Conservation (phyloP, 2,329 filamentous ascomycete species). For the Parafenestella ontariensis region DNA sequence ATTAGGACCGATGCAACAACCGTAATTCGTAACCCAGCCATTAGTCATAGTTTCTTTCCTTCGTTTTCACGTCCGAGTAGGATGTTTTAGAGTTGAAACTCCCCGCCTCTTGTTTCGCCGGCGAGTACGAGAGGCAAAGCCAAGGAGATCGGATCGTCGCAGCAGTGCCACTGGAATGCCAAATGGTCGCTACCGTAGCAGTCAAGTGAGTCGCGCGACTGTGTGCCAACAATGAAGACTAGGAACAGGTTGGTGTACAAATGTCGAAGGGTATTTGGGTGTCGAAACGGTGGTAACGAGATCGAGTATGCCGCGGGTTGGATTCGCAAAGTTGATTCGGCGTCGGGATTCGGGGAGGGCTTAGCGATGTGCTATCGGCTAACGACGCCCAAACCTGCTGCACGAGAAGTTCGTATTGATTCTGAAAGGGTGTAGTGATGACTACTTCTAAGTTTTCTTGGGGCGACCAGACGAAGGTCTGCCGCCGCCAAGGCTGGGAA, state of each 20-base stretch:
- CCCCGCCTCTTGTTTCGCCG: conserved; percentile 32
- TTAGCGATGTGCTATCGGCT: conserved; percentile 51
- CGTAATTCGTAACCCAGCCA: conserved; percentile 30
- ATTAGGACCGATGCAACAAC: conserved; percentile 26
- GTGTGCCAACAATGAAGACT: conserved; percentile 27
- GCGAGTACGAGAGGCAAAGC: conserved; percentile 30
- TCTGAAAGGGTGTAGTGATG: conserved; percentile 49
- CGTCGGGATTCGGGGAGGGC: conserved; percentile 41
- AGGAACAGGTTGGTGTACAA: conserved; percentile 35
- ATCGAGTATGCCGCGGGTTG: conserved; percentile 37
- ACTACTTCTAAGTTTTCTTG: conserved; percentile 70
- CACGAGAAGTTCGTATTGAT: conserved; percentile 59
- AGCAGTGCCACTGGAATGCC: conserved; percentile 7
- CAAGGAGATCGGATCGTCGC: conserved; percentile 17
- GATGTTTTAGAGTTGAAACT: conserved; percentile 17
- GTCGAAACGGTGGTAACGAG: conserved; percentile 43
- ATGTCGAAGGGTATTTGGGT: conserved; percentile 37
- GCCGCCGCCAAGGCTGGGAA: conserved; percentile 75
- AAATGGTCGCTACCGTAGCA: conserved; percentile 13
- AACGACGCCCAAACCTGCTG: conserved; percentile 97
- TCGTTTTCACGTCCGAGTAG: conserved; percentile 14
- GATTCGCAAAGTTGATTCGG: conserved; percentile 39
- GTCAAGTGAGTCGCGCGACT: conserved; percentile 19
- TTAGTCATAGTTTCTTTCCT: conserved; percentile 31
- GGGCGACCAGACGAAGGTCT: conserved; percentile 73